Evolutionary conservation across 1,284 basidiomycete species (phyloP).

Genomic region (Cryptococcus floricola): DNA sequence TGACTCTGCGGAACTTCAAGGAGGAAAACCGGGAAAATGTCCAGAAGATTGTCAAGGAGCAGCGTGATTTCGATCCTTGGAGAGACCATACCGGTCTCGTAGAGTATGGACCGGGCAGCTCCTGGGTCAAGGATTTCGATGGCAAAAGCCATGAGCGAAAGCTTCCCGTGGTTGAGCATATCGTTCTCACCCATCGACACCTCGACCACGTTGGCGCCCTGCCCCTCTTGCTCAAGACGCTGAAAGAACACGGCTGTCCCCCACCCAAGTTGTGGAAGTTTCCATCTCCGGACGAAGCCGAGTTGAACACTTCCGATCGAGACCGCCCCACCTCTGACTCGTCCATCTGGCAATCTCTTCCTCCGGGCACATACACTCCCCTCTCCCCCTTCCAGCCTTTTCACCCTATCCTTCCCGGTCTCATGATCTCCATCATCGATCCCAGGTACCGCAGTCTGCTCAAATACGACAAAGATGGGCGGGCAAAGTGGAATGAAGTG

Average conservation of each 20-base stretch:
- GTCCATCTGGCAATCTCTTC: conserved; percentile 26
- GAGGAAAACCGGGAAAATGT: conserved; percentile 17
- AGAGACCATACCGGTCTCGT: conserved; percentile 12
- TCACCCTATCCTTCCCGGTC: conserved; percentile 38
- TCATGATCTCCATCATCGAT: conserved; percentile 43
- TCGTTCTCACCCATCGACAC: conserved; percentile 89
- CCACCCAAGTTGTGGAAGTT: conserved; percentile 52
- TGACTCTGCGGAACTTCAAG: conserved; percentile 17
- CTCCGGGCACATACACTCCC: conserved; percentile 25
- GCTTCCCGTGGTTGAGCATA: conserved; percentile 61
- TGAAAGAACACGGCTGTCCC: conserved; percentile 52
- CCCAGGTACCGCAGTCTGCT: conserved; percentile 30
- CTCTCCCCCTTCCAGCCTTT: conserved; percentile 38
- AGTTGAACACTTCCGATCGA: conserved; percentile 20
- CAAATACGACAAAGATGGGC: conserved; percentile 34
- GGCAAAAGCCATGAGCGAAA: conserved; percentile 12
- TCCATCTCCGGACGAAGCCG: conserved; percentile 38
- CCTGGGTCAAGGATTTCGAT: conserved; percentile 13
- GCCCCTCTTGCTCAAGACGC: conserved; percentile 63
- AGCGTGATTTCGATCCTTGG: conserved; percentile 21
- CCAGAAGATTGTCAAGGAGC: conserved; percentile 16
- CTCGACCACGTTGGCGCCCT: conserved; percentile 80
- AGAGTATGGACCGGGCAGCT: conserved; percentile 28
- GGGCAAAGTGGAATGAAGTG: conserved; percentile 37
- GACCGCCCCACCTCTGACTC: conserved; percentile 34